Percentiles rank a stretch among this genome's conserved stretches.
phyloP scores from a whole-genome alignment of 352 stramenopile species.

The Phytophthora citrophthora region DNA sequence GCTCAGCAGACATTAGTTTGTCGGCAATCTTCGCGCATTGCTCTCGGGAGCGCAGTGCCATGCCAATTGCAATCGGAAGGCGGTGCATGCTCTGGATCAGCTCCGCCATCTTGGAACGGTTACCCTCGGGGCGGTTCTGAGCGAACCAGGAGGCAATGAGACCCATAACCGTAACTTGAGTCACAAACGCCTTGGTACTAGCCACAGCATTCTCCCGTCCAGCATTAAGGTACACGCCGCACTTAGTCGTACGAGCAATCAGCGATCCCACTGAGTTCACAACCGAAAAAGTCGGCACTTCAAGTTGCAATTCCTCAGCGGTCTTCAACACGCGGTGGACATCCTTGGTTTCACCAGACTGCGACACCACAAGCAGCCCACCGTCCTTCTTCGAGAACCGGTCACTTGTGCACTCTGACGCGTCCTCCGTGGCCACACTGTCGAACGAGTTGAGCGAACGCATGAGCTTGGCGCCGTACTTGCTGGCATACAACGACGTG shows the following conservation, averaged over 20 bases:
- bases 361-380: constrained; percentile 96
- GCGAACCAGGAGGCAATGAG: constrained; percentile 93
- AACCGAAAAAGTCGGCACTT: constrained; percentile 92
- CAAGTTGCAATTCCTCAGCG: constrained; percentile 70
- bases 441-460: constrained; percentile 96
- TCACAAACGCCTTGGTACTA: constrained; percentile 99
- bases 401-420: constrained; percentile 90
- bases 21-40: constrained; percentile 92
- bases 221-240: constrained; percentile 98
- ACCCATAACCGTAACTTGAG: constrained; percentile 93
- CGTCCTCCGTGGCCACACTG: constrained; percentile 91
- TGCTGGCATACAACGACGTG: constrained; percentile 95
- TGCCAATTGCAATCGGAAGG: constrained; percentile 97
- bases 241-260: constrained; percentile 94
- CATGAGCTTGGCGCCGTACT: constrained; percentile 97
- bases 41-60: constrained; percentile 94
- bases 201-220: constrained; percentile 98
- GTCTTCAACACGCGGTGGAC: constrained; percentile 94
- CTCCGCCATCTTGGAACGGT: constrained; percentile 86
- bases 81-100: constrained; percentile 96
- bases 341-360: constrained; percentile 98
- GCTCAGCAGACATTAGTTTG: constrained; percentile 89
- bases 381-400: constrained; percentile 89
- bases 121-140: constrained; percentile 85
- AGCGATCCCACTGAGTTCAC: constrained; percentile 98